Evolutionary conservation across 441 rosid genomes (phyloP), one percentile per base, ranked within the genome.

Genomic region (Capsella rubella): DNA sequence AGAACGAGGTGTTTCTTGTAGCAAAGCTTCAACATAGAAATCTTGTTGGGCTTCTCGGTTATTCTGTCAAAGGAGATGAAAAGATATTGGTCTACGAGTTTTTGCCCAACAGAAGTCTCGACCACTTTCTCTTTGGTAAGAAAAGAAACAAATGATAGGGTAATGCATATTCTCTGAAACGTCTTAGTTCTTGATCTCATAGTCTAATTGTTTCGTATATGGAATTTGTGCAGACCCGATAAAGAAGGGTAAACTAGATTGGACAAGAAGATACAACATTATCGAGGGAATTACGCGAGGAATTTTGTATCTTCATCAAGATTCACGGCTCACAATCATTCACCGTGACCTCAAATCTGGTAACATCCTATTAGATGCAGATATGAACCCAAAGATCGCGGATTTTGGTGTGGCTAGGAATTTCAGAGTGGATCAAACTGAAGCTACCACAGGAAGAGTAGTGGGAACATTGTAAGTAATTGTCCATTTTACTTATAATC

Each of bases 331-430:
- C 0, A 75, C 79, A 40, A 82, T 84, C 35, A 82, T 84, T 42
- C 85, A 84, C 34, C 81, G 82, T 32, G 87, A 84, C 35, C 74
- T 84, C 7, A 84, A 84, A 75, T 77, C 84, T 3, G 11, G 39
- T 11, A 40, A 40, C 14, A 40, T 40, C 12, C 43, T 40, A 13
- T 40, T 40, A 40, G 43, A 40, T 40, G 43, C 43, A 0, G 43
- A 40, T 11, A 40, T 40, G 43, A 40, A 40, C 14, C 43, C 43
- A 4, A 40, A 40, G 12, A 11, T 40, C 0, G 43, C 43, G 0
- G 43, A 40, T 40, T 40, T 40, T 11, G 43, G 43, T 3, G 12
- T 40, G 43, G 43, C 43, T 3, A 40, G 43, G 5, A 40, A 40
- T 40, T 40, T 40, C 14, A 40, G 43, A 40, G 43, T 40, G 5